A percentile compares a stretch with the other conserved stretches of the same genome.
Evolutionary conservation across 2,329 filamentous ascomycete species (phyloP).

Genomic region (Talaromyces sp.): DNA sequence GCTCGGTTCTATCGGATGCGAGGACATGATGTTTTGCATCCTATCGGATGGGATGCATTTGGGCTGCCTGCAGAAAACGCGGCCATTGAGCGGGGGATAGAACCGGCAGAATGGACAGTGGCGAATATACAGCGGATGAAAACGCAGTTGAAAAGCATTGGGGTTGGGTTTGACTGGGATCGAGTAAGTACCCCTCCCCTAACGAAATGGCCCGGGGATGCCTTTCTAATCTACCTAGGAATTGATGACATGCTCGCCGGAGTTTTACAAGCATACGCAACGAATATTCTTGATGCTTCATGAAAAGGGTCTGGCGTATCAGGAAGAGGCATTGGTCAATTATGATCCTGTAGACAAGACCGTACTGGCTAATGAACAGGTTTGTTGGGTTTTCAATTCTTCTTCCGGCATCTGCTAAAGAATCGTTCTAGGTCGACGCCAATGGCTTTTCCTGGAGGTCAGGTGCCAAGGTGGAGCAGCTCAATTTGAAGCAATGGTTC

Average conservation of each 20-base stretch:
- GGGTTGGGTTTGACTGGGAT: slow-evolving; percentile 78
- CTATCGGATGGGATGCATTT: slow-evolving; percentile 96
- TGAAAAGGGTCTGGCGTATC: slow-evolving; percentile 72
- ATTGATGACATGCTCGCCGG: slow-evolving; percentile 75
- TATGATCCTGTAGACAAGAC: slow-evolving; percentile 88
- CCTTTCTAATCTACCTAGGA: slow-evolving; percentile 52
- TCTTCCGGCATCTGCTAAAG: background rate
- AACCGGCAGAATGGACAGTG: slow-evolving; percentile 74
- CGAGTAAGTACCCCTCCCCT: slow-evolving; percentile 52
- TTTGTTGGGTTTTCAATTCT: slow-evolving; percentile 11
- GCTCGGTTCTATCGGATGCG: slow-evolving; percentile 71
- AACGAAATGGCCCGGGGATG: background rate
- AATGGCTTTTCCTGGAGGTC: slow-evolving; percentile 84
- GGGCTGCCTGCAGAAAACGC: slow-evolving; percentile 89
- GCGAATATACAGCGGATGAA: slow-evolving; percentile 83
- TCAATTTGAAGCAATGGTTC: slow-evolving; percentile 82
- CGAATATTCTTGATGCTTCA: slow-evolving; percentile 75
- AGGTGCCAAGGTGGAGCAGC: slow-evolving; percentile 76
- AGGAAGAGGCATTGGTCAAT: slow-evolving; percentile 78
- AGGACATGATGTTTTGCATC: slow-evolving; percentile 70
- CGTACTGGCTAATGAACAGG: slow-evolving; percentile 84
- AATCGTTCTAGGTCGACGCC: slow-evolving; percentile 59
- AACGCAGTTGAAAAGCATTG: slow-evolving; percentile 72
- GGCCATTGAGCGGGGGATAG: slow-evolving; percentile 74
- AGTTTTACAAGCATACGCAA: slow-evolving; percentile 87